Base-by-base conservation (phyloP, 805 yeast genomes). In the Debaryomyces tyrocola region DNA sequence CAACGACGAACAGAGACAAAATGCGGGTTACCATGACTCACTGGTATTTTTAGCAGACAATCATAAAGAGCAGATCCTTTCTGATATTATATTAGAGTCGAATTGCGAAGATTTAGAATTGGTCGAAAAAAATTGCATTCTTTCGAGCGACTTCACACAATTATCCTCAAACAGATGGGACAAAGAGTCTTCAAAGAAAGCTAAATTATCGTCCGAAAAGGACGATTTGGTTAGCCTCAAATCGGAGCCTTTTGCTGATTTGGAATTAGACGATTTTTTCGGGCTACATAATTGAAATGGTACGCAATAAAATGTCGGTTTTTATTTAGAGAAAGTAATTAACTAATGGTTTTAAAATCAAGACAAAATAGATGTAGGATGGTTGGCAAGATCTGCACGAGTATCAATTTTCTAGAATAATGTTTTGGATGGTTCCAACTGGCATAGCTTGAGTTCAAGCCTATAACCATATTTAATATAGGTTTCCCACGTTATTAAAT, bases 401-500 rank as follows among this genome's bases (percentile, higher is more conserved):
- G 27, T 24, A 9, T 24, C 10, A 24, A 9, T 24, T 4, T 12
- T 11, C 34, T 38, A 34, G 38, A 39, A 47, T 37, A 52, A 38
- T 31, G 37, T 45, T 29, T 51, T 45, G n/a, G 67, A 57, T 11
- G 75, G 73, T 38, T 54, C 60, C 7, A 55, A 41, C 45, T 66
- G 69, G 49, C 69, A 59, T 44, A 65, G 54, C 34, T 53, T 60
- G 17, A 56, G 54, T 45, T 73, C 77, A 46, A 70, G 64, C 48
- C 59, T 67, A 57, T 70, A 69, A 4, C 67, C 71, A 51, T 60
- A 52, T 49, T 71, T 72, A 29, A 64, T 53, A 45, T 62, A 65
- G 10, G 69, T 68, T 41, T 73, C 77, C 78, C 78, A 73, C 10
- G 64, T 49, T 24, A 57, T 53, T 47, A 70, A 63, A 55, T 72